These are phyloP conservation scores for Leccinum laetum DNA, from an alignment of 1,284 basidiomycete genomes.

Conservation along the genomic window DNA sequence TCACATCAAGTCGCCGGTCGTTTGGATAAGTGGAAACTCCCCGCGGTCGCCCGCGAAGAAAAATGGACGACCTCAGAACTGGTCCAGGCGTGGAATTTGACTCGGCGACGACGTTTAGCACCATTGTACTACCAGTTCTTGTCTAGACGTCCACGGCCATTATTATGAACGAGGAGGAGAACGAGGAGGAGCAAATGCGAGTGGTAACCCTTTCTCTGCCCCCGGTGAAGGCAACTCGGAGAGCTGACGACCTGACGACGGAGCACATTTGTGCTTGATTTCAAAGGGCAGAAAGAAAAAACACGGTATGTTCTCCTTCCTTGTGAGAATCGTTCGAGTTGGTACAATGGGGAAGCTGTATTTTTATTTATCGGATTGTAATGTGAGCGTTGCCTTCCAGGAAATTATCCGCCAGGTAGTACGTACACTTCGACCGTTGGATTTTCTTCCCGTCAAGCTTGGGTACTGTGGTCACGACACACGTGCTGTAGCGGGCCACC, in stretches of 20 bases:
- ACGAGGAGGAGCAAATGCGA: neutral
- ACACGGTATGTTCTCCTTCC: neutral
- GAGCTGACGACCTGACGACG: neutral
- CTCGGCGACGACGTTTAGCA: slow-evolving; percentile 19
- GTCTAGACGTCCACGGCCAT: neutral
- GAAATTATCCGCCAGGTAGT: neutral
- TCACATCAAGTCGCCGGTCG: too few species aligned
- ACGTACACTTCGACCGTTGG: neutral
- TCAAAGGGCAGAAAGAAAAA: neutral
- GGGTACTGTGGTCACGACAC: too few species aligned
- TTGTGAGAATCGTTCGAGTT: neutral
- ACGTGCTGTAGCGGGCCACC: too few species aligned
- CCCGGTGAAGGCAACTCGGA: neutral
- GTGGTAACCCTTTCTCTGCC: neutral
- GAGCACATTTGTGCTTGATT: neutral
- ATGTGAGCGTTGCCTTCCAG: neutral
- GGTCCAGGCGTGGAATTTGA: slow-evolving; percentile 11
- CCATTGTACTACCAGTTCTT: neutral
- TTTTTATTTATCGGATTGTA: neutral
- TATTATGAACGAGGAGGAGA: neutral
- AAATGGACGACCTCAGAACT: slow-evolving; percentile 33
- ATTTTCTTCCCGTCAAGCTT: too few species aligned
- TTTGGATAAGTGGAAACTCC: slow-evolving; percentile 25
- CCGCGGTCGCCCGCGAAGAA: slow-evolving; percentile 34
- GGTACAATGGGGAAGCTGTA: neutral